Evolutionary conservation across 164 flowering plant genomes (phyloP).

Genomic region (Cinnamomum micranthum): DNA sequence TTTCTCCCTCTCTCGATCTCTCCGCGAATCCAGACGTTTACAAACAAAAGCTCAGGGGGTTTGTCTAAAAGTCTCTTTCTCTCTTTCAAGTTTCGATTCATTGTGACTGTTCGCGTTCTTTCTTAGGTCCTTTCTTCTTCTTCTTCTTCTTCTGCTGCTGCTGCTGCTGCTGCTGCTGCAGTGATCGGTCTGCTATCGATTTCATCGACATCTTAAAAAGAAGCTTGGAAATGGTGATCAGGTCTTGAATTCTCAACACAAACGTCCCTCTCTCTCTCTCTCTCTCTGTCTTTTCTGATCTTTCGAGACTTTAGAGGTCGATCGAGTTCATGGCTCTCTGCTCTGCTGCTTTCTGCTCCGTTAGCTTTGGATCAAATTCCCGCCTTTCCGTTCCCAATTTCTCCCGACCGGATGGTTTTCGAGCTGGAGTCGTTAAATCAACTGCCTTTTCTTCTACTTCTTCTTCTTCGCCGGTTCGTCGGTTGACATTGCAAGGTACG

Average conservation of each 20-base stretch:
- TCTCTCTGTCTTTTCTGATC: neutral
- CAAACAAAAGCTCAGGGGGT: no score
- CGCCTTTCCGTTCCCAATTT: neutral
- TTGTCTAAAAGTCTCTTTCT: no score
- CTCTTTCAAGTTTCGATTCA: no score
- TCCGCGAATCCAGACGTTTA: no score
- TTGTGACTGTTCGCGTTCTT: no score
- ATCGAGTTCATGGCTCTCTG: constrained; percentile 7
- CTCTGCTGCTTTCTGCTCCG: constrained; percentile 8
- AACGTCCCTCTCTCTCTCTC: neutral
- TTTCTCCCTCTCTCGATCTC: no score
- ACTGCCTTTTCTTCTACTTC: neutral
- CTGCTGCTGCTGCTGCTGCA: neutral
- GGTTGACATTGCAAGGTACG: constrained; percentile 11
- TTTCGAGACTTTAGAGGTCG: neutral
- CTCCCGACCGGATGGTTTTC: constrained; percentile 1
- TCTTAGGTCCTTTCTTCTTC: neutral
- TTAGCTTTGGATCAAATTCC: neutral
- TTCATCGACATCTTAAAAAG: neutral
- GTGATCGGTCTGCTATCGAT: neutral
- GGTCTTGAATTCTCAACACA: no score
- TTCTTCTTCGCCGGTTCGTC: neutral
- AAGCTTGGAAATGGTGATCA: neutral
- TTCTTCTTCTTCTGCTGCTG: neutral
- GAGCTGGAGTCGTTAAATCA: neutral